Percentiles rank a stretch among this genome's conserved stretches.
Conservation (phyloP, 768 basidiomycete species). For the Tulasnella sp. region DNA sequence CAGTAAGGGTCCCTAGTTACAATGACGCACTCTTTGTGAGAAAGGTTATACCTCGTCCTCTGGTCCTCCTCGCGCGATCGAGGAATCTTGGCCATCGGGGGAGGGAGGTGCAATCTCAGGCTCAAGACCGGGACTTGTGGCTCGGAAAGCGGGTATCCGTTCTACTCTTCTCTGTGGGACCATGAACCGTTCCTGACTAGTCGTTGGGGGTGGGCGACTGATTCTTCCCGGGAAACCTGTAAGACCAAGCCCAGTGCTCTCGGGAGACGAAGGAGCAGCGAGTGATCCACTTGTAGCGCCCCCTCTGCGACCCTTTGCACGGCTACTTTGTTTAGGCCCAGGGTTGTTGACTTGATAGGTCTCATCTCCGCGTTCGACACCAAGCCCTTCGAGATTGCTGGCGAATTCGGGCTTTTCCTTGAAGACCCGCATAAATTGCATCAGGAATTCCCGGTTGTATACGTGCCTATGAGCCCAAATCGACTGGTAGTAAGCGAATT, state of each 20-base stretch:
- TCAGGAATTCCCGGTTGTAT: slow-evolving; percentile 96
- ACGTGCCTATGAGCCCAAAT: too few species aligned
- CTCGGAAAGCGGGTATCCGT: too few species aligned
- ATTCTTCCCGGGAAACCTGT: too few species aligned
- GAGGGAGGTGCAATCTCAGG: background rate
- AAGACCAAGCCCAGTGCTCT: too few species aligned
- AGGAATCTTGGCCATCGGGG: background rate
- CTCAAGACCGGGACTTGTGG: too few species aligned
- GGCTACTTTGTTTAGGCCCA: background rate
- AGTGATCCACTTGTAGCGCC: background rate
- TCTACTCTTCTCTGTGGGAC: too few species aligned
- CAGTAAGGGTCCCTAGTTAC: background rate
- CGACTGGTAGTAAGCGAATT: slow-evolving; percentile 39
- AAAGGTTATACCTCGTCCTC: background rate
- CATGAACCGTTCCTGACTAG: too few species aligned
- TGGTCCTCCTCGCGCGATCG: background rate
- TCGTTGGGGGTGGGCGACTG: too few species aligned
- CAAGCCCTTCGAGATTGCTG: slow-evolving; percentile 32
- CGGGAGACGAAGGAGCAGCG: too few species aligned
- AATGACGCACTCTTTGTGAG: background rate
- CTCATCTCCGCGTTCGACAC: slow-evolving; percentile 39
- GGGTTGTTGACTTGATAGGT: background rate
- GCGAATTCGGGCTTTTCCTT: slow-evolving; percentile 78
- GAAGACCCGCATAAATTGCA: slow-evolving; percentile 94
- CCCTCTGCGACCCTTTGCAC: background rate